Evolutionary conservation across 2,329 filamentous ascomycete species (phyloP), one percentile per base, ranked within the genome.

Genomic region (Apiospora marii): DNA sequence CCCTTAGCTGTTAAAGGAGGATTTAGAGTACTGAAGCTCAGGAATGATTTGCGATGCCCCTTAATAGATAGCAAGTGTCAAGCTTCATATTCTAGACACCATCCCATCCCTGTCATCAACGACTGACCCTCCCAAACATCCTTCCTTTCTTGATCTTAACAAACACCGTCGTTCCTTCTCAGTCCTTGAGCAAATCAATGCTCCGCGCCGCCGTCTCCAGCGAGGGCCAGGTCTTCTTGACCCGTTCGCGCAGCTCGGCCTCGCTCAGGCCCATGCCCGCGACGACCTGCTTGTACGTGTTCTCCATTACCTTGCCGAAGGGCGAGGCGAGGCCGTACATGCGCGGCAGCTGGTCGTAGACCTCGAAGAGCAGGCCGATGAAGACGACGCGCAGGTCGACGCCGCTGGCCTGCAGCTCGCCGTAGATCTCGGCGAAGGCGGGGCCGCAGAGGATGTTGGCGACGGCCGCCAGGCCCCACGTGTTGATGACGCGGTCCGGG

Each of bases 231-330:
- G 70, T 48, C 34, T 58, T 61, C 67, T 76, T 70, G 19, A 77
- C 30, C 49, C 74, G 76, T 19, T 76, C 69, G 68, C 72, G 73
- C 12, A 80, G 75, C 44, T 77, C 73, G 27, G 74, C 73, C 71
- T 78, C 74, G 24, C 74, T 73, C 19, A 74, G 68, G 3, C 41
- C 72, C 27, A 77, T 67, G 1, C 76, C 75, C 37, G 71, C 76
- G 73, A 79, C 78, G 53, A 79, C 74, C 72, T 79, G 75, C 69
- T 70, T 46, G 68, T 77, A 78, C 2, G 77, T 79, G 67, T 71
- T 74, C 30, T 77, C 64, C 43, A 78, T 70, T 13, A 79, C 72
- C n/a, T 68, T 73, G 5, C 76, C 76, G 41, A 79, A 77, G 1
- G 78, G 77, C 24, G 75, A 77, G 14, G 75, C 70, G 14, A 68